Evolutionary conservation across 148 eudicot genomes (phyloP).

Genomic region (Spergularia bocconei): DNA sequence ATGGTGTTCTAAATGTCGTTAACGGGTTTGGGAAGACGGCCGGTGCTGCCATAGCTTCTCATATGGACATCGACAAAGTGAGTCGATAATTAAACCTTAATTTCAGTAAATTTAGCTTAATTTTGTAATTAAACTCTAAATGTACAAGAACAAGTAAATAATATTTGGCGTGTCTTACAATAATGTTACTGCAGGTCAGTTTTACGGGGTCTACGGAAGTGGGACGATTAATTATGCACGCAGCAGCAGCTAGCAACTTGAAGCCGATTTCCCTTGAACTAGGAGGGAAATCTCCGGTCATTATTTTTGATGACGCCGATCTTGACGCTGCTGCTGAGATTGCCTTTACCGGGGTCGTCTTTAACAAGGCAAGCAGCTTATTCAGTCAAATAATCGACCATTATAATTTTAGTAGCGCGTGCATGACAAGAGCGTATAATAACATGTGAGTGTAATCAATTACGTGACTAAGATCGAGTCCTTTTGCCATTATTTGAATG

Average conservation of each 20-base stretch:
- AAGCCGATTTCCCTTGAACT: conserved; percentile 74
- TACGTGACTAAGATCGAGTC: too few species aligned
- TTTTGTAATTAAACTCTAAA: too few species aligned
- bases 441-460: too few species aligned
- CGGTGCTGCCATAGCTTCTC: conserved; percentile 76
- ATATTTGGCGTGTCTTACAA: background rate
- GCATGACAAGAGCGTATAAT: too few species aligned
- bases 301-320: conserved; percentile 85
- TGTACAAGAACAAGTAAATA: too few species aligned
- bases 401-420: too few species aligned
- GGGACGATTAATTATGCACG: conserved; percentile 70
- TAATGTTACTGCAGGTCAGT: conserved; percentile 44
- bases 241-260: conserved; percentile 77
- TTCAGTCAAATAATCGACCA: background rate
- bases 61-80: conserved; percentile 89
- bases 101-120: too few species aligned
- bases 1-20: conserved; percentile 75
- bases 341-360: conserved; percentile 49
- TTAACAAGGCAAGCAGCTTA: conserved; percentile 50
- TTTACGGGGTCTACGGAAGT: conserved; percentile 88
- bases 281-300: conserved; percentile 83
- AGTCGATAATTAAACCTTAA: background rate
- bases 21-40: conserved; percentile 72
- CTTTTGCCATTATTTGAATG: too few species aligned
- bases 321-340: conserved; percentile 55